Conservation (phyloP, 345 rosid genomes). For the Iberis pinnata region DNA sequence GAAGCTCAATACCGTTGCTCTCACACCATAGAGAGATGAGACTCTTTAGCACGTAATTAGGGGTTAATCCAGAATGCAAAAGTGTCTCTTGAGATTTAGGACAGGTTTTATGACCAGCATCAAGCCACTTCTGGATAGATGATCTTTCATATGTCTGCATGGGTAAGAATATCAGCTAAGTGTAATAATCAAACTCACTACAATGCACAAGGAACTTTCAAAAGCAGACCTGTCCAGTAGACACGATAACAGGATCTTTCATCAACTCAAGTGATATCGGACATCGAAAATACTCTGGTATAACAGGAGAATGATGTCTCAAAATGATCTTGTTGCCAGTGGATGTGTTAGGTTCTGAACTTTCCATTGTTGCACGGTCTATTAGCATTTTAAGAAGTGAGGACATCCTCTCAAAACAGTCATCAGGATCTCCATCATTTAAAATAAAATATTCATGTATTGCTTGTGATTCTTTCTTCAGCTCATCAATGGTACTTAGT, state of each 20-base stretch:
- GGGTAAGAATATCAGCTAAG: slow-evolving; percentile 19
- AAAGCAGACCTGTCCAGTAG: slow-evolving; percentile 85
- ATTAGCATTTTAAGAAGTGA: slow-evolving; percentile 67
- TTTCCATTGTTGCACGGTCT: slow-evolving; percentile 46
- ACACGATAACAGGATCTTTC: slow-evolving; percentile 97
- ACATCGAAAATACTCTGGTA: slow-evolving; percentile 96
- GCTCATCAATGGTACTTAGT: slow-evolving; percentile 64
- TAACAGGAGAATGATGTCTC: slow-evolving; percentile 85
- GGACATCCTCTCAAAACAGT: slow-evolving; percentile 52
- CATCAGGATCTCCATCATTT: slow-evolving; percentile 54
- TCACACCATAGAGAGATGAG: slow-evolving; percentile 94
- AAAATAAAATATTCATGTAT: slow-evolving; percentile 66
- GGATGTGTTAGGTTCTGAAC: slow-evolving; percentile 44
- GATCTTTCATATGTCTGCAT: slow-evolving; percentile 93
- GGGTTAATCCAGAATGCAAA: slow-evolving; percentile 74
- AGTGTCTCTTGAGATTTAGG: slow-evolving; percentile 97
- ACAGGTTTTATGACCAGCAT: slow-evolving; percentile 91
- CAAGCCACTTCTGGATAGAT: slow-evolving; percentile 94
- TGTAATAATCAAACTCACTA: slow-evolving; percentile 2
- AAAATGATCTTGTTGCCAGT: slow-evolving; percentile 38
- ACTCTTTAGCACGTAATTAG: slow-evolving; percentile 88
- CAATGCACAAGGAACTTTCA: slow-evolving; percentile 5
- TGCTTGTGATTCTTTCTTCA: slow-evolving; percentile 72
- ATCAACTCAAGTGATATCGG: slow-evolving; percentile 95
- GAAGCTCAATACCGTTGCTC: slow-evolving; percentile 86